A percentile compares a stretch with the other conserved stretches of the same genome.
Evolutionary conservation across 164 flowering plant genomes (phyloP).

Genomic region (Kingdonia uniflora): DNA sequence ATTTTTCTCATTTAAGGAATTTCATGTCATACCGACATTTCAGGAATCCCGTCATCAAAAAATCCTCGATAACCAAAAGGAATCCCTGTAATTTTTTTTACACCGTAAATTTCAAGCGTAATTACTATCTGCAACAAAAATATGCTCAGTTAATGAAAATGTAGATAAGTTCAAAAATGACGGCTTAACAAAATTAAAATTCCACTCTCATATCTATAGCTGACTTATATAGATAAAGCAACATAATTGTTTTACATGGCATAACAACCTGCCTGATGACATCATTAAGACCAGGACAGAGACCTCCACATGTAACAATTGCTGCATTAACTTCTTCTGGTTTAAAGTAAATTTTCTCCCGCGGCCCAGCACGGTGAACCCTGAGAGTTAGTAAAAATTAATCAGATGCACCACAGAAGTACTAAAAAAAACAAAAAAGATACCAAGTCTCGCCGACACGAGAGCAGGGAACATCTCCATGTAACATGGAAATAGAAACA

Average conservation of each 20-base stretch:
- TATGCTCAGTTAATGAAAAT: not conserved
- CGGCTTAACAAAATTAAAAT: no score
- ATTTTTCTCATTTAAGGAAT: not conserved
- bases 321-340: conserved; percentile 93
- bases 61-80: conserved; percentile 96
- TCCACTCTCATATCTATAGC: no score
- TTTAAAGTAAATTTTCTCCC: conserved; percentile 70
- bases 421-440: no score
- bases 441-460: no score
- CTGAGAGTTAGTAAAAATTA: conserved; percentile 15
- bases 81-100: conserved; percentile 73
- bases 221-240: no score
- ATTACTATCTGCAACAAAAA: conserved; percentile 66
- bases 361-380: conserved; percentile 94
- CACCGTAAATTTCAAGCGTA: conserved; percentile 93
- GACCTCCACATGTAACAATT: conserved; percentile 91
- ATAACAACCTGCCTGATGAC: conserved; percentile 72
- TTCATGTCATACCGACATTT: conserved; percentile 44
- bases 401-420: no score
- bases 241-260: no score
- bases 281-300: conserved; percentile 89
- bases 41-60: conserved; percentile 39
- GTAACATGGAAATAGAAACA: no score
- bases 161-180: no score
- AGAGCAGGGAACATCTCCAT: no score